Evolutionary conservation across 257 asterid genomes (phyloP), one percentile per base, ranked within the genome.

Genomic region (Rubia yunnanensis): DNA sequence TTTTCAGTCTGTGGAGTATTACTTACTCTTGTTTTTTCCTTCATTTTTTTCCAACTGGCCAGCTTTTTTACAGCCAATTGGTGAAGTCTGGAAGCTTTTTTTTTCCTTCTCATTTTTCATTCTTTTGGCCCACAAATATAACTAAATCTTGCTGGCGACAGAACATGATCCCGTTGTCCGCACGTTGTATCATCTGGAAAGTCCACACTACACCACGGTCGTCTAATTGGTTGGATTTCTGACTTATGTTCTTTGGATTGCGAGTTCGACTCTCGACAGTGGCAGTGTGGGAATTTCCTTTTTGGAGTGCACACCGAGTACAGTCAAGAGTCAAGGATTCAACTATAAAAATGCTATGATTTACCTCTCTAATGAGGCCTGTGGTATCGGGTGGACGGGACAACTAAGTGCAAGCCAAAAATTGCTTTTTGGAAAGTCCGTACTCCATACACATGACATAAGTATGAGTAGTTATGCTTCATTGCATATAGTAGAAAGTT

Each of bases 141-240:
- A 31, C 41, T 10, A 57, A 57, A 65, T 65, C 32, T n/a, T 31
- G 70, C 53, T 52, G 70, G 70, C 70, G 15, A 34, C 18, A 66
- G 38, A 10, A 1, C 18, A 22, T 27, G 24, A 13, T 32, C n/a
- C 38, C 26, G 26, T 34, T 66, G 70, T 66, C 52, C 32, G 55
- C 26, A 32, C 58, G 63, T 22, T 52, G 26, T 34, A 22, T 10
- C 26, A 23, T 66, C 52, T 35, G 23, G 34, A 22, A 66, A 66
- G 24, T 66, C 44, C 38, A 6, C 18, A 17, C 7, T 48, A 9
- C 54, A 48, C 15, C n/a, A 48, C 54, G 15, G n/a, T 10, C 2
- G 54, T 2, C 23, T 48, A 10, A 11, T 8, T 48, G n/a, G 54
- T 48, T n/a, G n/a, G n/a, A n/a, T n/a, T n/a, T n/a, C n/a, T n/a